Conservation (phyloP, 768 basidiomycete genomes). For the Tubosaeta brunneosetosa region DNA sequence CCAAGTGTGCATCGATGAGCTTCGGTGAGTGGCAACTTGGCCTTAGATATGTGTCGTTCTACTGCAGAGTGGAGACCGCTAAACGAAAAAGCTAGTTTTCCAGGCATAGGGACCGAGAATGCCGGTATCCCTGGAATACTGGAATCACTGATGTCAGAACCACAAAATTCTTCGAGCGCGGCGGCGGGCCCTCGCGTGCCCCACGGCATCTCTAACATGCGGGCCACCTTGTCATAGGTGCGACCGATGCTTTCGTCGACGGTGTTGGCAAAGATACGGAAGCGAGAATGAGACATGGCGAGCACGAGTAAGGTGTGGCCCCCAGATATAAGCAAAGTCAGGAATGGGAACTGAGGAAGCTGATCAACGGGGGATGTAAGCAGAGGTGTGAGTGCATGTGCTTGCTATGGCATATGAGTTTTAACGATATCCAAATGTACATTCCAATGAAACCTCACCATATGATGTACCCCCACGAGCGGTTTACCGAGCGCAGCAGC, state of each 20-base stretch:
- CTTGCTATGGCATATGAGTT: slow-evolving; percentile 57
- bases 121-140: slow-evolving; percentile 31
- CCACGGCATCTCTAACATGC: slow-evolving; percentile 65
- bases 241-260: slow-evolving; percentile 73
- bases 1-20: slow-evolving; percentile 46
- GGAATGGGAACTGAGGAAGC: slow-evolving; percentile 72
- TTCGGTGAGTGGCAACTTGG: slow-evolving; percentile 27
- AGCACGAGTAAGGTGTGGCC: slow-evolving; percentile 90
- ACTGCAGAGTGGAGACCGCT: slow-evolving; percentile 70
- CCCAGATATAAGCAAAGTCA: slow-evolving; percentile 87
- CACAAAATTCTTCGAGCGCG: slow-evolving; percentile 73
- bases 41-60: slow-evolving; percentile 50
- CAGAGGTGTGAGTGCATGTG: slow-evolving; percentile 79
- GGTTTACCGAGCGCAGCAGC: slow-evolving; percentile 77
- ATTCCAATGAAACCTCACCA: slow-evolving; percentile 50
- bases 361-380: slow-evolving; percentile 49
- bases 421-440: neutral
- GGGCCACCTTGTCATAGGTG: slow-evolving; percentile 79
- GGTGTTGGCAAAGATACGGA: slow-evolving; percentile 69
- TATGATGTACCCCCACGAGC: slow-evolving; percentile 89
- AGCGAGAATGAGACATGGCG: slow-evolving; percentile 52
- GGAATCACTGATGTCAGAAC: slow-evolving; percentile 19
- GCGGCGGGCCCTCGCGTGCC: slow-evolving; percentile 64
- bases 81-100: slow-evolving; percentile 71
- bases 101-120: slow-evolving; percentile 47